These are phyloP conservation scores for Polyporus arcularius DNA, from an alignment of 768 basidiomycete genomes.

Conservation along the genomic window DNA sequence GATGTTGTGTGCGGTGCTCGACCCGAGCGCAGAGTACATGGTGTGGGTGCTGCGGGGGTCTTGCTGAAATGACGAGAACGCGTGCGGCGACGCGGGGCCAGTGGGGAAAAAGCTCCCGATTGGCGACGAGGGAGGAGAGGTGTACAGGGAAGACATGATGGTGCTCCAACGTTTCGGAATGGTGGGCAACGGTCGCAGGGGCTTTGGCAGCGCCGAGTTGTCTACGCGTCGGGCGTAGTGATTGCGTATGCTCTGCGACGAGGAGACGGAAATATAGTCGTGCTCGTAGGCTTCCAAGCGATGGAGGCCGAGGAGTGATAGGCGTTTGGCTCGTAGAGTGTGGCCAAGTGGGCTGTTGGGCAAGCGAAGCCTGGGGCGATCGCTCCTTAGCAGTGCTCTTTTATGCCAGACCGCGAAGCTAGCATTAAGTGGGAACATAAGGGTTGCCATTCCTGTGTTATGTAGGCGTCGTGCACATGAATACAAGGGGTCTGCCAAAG, in stretches of 20 bases:
- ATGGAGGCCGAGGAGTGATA: neutral
- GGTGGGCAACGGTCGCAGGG: neutral
- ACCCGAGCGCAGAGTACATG: conserved; percentile 32
- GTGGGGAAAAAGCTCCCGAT: conserved; percentile 35
- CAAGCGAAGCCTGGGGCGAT: conserved; percentile 13
- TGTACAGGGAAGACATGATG: conserved; percentile 33
- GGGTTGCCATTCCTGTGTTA: conserved; percentile 13
- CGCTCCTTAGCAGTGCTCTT: conserved; percentile 4
- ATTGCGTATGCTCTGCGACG: neutral
- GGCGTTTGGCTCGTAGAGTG: neutral
- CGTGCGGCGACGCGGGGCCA: conserved; percentile 35
- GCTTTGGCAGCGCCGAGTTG: neutral
- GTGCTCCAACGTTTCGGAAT: neutral
- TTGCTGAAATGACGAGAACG: conserved; percentile 37
- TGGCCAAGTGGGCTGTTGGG: neutral
- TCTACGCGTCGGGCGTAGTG: neutral
- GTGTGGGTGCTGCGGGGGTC: conserved; percentile 34
- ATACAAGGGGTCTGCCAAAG: conserved; percentile 15
- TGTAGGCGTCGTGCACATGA: neutral
- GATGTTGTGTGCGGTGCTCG: conserved; percentile 12
- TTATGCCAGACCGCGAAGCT: conserved; percentile 5
- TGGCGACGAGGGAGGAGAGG: conserved; percentile 28
- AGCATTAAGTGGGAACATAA: conserved; percentile 4
- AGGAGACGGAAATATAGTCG: neutral
- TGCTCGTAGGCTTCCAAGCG: neutral